These are phyloP conservation scores for Coniochaeta sp. DNA, from an alignment of 2,329 filamentous ascomycete species.

Conservation along the genomic window DNA sequence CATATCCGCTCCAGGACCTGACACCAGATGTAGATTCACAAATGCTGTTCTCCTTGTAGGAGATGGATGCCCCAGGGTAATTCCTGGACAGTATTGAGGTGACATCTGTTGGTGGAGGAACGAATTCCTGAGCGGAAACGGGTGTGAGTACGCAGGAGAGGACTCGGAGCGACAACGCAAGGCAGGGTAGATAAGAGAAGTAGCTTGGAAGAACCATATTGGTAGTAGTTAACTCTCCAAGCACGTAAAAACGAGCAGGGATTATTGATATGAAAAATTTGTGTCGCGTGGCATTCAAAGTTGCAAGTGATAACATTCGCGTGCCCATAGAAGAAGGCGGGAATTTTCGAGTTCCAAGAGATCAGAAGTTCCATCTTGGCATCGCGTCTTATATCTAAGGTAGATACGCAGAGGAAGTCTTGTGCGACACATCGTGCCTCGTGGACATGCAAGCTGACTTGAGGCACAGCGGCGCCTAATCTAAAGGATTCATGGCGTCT, in stretches of 20 bases:
- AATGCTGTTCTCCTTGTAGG: constrained; percentile 22
- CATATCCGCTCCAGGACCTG: constrained; percentile 48
- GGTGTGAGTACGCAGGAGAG: not conserved
- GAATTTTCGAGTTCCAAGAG: no score
- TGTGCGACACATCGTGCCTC: no score
- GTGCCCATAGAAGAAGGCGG: no score
- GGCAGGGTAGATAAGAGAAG: not conserved
- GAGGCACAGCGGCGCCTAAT: not conserved
- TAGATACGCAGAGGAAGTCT: no score
- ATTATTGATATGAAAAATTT: not conserved
- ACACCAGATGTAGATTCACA: constrained; percentile 52
- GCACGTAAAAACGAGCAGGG: not conserved
- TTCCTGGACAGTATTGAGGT: constrained; percentile 30
- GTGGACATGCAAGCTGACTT: no score
- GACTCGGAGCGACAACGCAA: not conserved
- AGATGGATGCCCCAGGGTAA: constrained; percentile 30
- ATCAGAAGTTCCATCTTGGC: no score
- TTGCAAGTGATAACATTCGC: no score
- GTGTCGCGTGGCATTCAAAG: not conserved
- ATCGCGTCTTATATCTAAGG: no score
- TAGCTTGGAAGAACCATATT: not conserved
- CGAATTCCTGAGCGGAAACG: constrained; percentile 4
- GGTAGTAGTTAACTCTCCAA: not conserved
- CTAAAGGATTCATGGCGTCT: not conserved
- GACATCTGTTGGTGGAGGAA: constrained; percentile 11